These are phyloP conservation scores for Aspergillus latus DNA, from an alignment of 2,329 filamentous ascomycete species.

Conservation along the genomic window DNA sequence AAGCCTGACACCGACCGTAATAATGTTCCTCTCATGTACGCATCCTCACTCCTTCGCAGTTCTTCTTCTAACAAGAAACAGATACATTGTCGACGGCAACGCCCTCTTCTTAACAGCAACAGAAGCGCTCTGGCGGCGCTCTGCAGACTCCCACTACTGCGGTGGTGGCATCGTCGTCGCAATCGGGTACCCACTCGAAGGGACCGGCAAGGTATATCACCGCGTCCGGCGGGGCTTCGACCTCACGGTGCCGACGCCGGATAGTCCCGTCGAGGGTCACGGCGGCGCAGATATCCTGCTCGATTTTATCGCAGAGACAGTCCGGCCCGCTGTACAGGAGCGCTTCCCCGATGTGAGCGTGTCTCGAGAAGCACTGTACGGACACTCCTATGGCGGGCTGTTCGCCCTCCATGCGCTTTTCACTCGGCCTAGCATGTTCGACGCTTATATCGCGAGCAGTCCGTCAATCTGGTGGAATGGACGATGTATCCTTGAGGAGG, in stretches of 20 bases:
- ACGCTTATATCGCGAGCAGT: slow-evolving; percentile 50
- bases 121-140: slow-evolving; percentile 23
- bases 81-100: slow-evolving; percentile 28
- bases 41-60: background rate
- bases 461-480: slow-evolving; percentile 53
- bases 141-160: slow-evolving; percentile 15
- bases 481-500: slow-evolving; percentile 39
- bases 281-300: slow-evolving; percentile 13
- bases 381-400: slow-evolving; percentile 53
- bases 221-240: slow-evolving; percentile 6
- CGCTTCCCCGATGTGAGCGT: slow-evolving; percentile 13
- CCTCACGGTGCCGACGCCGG: slow-evolving; percentile 3
- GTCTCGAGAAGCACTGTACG: slow-evolving; percentile 48
- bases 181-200: slow-evolving; percentile 22
- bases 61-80: slow-evolving; percentile 3
- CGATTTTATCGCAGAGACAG: slow-evolving; percentile 5
- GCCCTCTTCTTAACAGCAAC: slow-evolving; percentile 26
- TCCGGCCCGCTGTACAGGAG: background rate
- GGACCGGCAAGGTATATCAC: slow-evolving; percentile 8
- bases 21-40: slow-evolving; percentile 3
- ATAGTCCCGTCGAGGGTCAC: background rate
- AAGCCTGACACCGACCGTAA: slow-evolving; percentile 3
- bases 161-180: slow-evolving; percentile 23
- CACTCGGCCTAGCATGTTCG: slow-evolving; percentile 43
- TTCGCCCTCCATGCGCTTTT: slow-evolving; percentile 51